phyloP scores from a whole-genome alignment of 139 green algal species.

The Picochlorum sp. region DNA sequence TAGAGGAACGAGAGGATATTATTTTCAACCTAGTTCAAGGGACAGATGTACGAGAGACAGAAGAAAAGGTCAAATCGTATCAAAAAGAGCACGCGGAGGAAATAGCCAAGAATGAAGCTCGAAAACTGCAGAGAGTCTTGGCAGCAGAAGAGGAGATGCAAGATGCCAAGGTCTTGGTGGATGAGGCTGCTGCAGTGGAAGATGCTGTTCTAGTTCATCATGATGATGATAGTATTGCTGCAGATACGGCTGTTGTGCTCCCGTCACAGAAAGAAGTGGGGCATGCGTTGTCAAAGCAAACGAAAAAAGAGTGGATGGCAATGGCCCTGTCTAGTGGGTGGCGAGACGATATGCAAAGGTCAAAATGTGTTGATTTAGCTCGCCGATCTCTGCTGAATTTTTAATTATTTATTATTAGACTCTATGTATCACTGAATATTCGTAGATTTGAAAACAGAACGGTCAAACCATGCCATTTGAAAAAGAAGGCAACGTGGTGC shows the following conservation, averaged over 20 bases:
- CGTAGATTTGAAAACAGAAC: neutral
- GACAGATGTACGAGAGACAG: constrained; percentile 17
- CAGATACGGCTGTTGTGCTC: constrained; percentile 5
- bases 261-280: neutral
- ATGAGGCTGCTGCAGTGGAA: neutral
- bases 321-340: constrained; percentile 31
- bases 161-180: neutral
- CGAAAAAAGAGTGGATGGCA: constrained; percentile 13
- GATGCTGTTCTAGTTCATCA: neutral
- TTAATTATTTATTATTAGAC: neutral
- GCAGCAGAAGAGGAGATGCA: neutral
- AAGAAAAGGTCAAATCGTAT: constrained; percentile 29
- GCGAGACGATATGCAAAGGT: constrained; percentile 16
- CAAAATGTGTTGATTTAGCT: constrained; percentile 18
- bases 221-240: neutral
- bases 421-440: too few species aligned
- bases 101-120: constrained; percentile 32
- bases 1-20: constrained; percentile 66
- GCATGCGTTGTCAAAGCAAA: neutral
- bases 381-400: constrained; percentile 17
- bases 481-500: neutral
- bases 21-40: constrained; percentile 43
- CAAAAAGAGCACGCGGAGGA: constrained; percentile 21
- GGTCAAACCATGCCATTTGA: neutral
- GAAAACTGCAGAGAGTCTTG: constrained; percentile 12